Base-by-base conservation (phyloP, 1,284 basidiomycete species). In the Trichosporon faecale region DNA sequence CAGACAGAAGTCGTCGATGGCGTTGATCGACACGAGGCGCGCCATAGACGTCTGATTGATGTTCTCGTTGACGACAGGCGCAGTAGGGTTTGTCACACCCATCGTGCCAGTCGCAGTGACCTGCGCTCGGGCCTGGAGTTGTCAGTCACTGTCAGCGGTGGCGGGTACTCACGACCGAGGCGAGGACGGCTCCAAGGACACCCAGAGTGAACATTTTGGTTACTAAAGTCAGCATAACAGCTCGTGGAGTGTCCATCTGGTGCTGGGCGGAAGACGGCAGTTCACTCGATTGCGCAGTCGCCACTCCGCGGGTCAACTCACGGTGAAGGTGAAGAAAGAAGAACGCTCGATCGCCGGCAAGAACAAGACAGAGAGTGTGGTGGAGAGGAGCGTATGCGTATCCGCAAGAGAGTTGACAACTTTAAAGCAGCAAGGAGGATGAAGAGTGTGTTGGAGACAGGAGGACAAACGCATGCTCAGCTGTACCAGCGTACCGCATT, bases 1-100 rank as follows among this genome's bases (percentile, higher is more conserved):
- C 46, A 85, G 70, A 74, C 83, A 84, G 79, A 80, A 82, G 74
- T 82, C 81, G 66, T 82, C 76, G 69, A 85, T 80, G 46, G 76
- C 72, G 79, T 85, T 85, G 70, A 84, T 70, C 21, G 81, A 80
- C 25, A 82, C 35, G 21, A 85, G 78, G 64, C 84, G 80, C 46
- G 83, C 70, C 68, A 75, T 73, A 7, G 82, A 83, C 44, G 80
- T 81, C 72, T 82, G 80, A 77, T 85, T 84, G 76, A 84, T 71
- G 21, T 82, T 31, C 0, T 81, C 80, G 57, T 79, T 79, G 64
- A 78, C 61, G 61, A 78, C 74, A 52, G 82, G 71, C 16, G 71
- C 67, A 23, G 80, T 46, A 31, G 79, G 80, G 78, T 84, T 81
- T 73, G 79, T 81, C 16, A 70, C 66, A 65, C 80, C 82, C 81